Percentiles rank a stretch among this genome's conserved stretches.
phyloP scores from a whole-genome alignment of 441 rosid species.

The Croton setiger region DNA sequence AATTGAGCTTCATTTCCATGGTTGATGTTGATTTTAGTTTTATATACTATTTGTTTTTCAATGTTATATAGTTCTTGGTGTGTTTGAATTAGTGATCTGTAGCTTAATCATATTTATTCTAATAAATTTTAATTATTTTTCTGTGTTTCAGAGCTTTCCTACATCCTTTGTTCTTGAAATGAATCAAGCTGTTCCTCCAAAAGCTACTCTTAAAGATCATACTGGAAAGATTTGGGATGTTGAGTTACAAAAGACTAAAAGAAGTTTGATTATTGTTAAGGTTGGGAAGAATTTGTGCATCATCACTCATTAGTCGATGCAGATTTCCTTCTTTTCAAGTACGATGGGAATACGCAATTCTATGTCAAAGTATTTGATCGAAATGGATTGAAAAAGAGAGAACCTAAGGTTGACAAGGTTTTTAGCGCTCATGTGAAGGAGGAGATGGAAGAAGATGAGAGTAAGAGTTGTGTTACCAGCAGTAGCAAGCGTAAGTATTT shows the following conservation, averaged over 20 bases:
- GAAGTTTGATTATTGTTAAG: slow-evolving; percentile 19
- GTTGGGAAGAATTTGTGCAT: slow-evolving; percentile 32
- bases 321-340: slow-evolving; percentile 32
- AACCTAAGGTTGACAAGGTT: neutral
- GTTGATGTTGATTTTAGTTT: neutral
- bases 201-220: slow-evolving; percentile 20
- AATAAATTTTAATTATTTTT: neutral
- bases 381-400: slow-evolving; percentile 34
- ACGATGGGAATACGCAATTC: slow-evolving; percentile 18
- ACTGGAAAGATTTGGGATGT: slow-evolving; percentile 30
- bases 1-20: no score
- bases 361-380: slow-evolving; percentile 25
- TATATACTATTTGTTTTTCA: neutral
- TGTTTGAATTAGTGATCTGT: neutral
- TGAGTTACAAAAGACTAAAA: slow-evolving; percentile 17
- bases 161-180: slow-evolving; percentile 22
- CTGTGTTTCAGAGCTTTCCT: slow-evolving; percentile 24
- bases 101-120: neutral
- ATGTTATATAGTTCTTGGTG: neutral
- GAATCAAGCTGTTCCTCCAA: slow-evolving; percentile 1
- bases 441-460: slow-evolving; percentile 18
- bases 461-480: neutral
- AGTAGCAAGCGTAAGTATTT: slow-evolving; percentile 19
- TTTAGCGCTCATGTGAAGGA: slow-evolving; percentile 10
- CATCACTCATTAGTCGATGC: slow-evolving; percentile 25